Evolutionary conservation across 345 rosid genomes (phyloP), one percentile per base, ranked within the genome.

Genomic region (Melaleuca alternifolia): DNA sequence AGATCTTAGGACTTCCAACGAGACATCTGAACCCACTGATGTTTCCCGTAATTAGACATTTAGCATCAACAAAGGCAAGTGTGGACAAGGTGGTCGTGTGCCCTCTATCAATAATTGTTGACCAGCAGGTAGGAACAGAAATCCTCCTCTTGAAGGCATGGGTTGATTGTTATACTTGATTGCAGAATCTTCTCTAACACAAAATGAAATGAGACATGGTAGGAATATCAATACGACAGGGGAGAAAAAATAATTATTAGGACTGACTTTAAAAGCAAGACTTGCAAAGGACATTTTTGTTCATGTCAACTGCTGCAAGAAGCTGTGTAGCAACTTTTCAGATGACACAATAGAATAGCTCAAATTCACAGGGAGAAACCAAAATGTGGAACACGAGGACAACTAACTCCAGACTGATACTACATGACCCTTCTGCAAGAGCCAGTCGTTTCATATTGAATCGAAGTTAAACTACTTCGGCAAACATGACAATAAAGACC

Each of bases 1-100:
- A 59, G 20, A 85, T 28, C 46, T 37, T 83, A 54, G 37, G 26
- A 33, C 14, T 26, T n/a, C 54, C 61, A 30, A 88, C 26, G 30
- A n/a, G 54, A 30, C 33, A 24, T 41, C 48, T n/a, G n/a, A 30
- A 50, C 44, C 57, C 8, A 37, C 44, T 11, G 30, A 33, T 23
- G 83, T 13, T 51, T 54, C 28, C n/a, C 48, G 37, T 77, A 33
- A 82, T 30, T 54, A 41, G 51, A 20, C 85, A 57, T 46, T 1
- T 16, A 84, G 26, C 30, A 84, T 92, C 83, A 91, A 98, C 94
- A 50, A 97, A 94, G 85, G 97, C 96, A 86, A 86, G 91, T 83
- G 88, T 90, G 89, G 92, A 95, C 91, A 96, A 93, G 4, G 98
- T 71, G 4, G 1, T 37, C 7, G 1, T 33, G 4, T 71, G 48